phyloP scores from a whole-genome alignment of 148 eudicot species.

The Talinum fruticosum region DNA sequence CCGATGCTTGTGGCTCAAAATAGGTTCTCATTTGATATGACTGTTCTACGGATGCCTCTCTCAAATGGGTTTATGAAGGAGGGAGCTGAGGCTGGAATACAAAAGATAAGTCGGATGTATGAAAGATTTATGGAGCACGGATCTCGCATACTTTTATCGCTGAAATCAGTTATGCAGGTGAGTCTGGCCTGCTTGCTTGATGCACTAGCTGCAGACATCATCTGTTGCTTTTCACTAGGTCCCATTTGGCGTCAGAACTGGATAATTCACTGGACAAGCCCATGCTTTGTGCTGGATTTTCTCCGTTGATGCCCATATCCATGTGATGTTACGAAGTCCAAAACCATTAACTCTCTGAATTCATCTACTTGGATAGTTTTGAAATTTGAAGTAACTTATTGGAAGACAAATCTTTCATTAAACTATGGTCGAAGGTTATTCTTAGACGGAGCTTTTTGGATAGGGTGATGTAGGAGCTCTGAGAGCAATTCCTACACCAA shows the following conservation, averaged over 20 bases:
- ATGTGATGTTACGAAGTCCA: not conserved
- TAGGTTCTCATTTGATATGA: constrained; percentile 59
- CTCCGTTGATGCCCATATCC: not conserved
- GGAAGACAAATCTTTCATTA: not conserved
- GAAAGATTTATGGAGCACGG: constrained; percentile 71
- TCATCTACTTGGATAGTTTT: not conserved
- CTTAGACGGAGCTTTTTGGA: not conserved
- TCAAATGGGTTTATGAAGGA: constrained; percentile 58
- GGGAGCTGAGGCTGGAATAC: constrained; percentile 57
- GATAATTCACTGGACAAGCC: not conserved
- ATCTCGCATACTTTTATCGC: constrained; percentile 62
- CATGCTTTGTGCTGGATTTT: not conserved
- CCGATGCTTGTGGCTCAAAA: constrained; percentile 72
- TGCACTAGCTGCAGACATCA: constrained; percentile 3
- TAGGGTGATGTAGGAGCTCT: no score
- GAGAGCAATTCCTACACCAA: no score
- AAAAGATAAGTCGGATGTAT: constrained; percentile 48
- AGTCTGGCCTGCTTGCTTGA: not conserved
- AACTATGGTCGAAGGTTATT: not conserved
- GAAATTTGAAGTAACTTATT: not conserved
- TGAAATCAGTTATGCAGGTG: constrained; percentile 88
- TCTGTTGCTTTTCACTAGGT: not conserved
- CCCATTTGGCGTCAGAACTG: not conserved
- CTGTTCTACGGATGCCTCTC: constrained; percentile 87
- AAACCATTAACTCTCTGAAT: not conserved